These are phyloP conservation scores for Diplocarpon mali DNA, from an alignment of 2,329 filamentous ascomycete species.

Conservation along the genomic window DNA sequence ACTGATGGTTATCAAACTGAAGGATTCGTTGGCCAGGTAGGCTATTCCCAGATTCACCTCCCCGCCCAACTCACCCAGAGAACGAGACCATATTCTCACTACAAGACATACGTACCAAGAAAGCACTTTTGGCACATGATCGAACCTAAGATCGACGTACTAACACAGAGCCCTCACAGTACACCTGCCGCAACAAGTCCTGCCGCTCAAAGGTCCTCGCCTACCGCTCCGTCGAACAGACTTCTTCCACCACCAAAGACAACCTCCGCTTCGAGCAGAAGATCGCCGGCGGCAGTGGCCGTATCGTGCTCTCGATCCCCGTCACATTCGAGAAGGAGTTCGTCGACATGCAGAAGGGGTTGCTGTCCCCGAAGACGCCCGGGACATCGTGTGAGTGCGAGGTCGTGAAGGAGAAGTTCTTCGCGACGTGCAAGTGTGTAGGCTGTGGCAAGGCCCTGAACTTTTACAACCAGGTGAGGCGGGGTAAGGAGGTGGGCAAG, in stretches of 20 bases:
- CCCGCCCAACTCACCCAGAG: neutral
- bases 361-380: neutral
- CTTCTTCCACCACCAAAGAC: neutral
- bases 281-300: constrained; percentile 1
- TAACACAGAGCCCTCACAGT: neutral
- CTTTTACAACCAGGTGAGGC: constrained; percentile 4
- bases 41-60: neutral
- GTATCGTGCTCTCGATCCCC: constrained; percentile 1
- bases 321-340: constrained; percentile 5
- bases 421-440: constrained; percentile 1
- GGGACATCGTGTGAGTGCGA: neutral
- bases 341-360: neutral
- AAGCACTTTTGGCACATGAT: too few relatives aligned
- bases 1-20: constrained; percentile 4
- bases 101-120: too few relatives aligned
- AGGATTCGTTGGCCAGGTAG: constrained; percentile 1
- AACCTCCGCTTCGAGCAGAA: constrained; percentile 5
- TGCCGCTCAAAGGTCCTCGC: constrained; percentile 2
- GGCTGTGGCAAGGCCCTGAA: neutral
- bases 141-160: neutral
- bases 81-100: too few relatives aligned
- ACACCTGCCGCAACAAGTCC: neutral
- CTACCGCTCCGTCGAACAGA: constrained; percentile 3
- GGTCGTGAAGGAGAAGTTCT: constrained; percentile 5
- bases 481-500: neutral